phyloP scores from a whole-genome alignment of 2,329 filamentous ascomycete species.

The Cladosporium sp. region DNA sequence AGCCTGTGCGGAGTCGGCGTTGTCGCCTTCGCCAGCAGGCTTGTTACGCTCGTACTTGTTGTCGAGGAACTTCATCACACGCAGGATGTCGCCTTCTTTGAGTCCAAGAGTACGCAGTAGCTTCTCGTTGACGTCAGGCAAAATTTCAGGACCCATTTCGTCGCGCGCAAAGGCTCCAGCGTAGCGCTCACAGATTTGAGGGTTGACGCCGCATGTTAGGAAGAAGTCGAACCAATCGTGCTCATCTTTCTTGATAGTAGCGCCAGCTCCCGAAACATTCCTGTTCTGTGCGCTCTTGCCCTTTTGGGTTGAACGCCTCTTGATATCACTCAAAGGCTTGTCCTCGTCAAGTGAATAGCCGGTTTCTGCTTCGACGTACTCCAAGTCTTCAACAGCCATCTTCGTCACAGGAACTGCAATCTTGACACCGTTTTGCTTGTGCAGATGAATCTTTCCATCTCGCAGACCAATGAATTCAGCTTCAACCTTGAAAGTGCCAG shows the following conservation, averaged over 20 bases:
- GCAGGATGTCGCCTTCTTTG: constrained; percentile 92
- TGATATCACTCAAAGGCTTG: constrained; percentile 83
- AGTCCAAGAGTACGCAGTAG: constrained; percentile 84
- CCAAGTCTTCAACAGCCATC: constrained; percentile 92
- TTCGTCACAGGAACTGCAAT: constrained; percentile 93
- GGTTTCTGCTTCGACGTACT: constrained; percentile 87
- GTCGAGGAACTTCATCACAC: constrained; percentile 87
- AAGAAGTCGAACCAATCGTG: constrained; percentile 99
- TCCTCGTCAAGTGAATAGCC: constrained; percentile 86
- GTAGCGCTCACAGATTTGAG: constrained; percentile 91
- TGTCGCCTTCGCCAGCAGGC: constrained; percentile 45
- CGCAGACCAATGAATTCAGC: constrained; percentile 92
- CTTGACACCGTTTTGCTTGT: constrained; percentile 97
- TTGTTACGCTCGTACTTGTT: constrained; percentile 66
- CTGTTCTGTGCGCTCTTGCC: constrained; percentile 39
- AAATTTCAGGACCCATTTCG: constrained; percentile 90
- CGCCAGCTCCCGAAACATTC: constrained; percentile 47
- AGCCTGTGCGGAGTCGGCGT: constrained; percentile 25
- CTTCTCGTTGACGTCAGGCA: constrained; percentile 81
- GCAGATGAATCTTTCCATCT: constrained; percentile 94
- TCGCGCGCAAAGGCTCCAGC: constrained; percentile 83
- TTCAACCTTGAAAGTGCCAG: constrained; percentile 94
- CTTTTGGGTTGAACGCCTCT: constrained; percentile 45
- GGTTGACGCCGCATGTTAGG: constrained; percentile 82
- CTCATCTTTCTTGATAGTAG: constrained; percentile 65